Percentiles rank a stretch among this genome's conserved stretches.
Evolutionary conservation across 2,329 filamentous ascomycete genomes (phyloP).

Genomic region (Neonectria magnoliae): DNA sequence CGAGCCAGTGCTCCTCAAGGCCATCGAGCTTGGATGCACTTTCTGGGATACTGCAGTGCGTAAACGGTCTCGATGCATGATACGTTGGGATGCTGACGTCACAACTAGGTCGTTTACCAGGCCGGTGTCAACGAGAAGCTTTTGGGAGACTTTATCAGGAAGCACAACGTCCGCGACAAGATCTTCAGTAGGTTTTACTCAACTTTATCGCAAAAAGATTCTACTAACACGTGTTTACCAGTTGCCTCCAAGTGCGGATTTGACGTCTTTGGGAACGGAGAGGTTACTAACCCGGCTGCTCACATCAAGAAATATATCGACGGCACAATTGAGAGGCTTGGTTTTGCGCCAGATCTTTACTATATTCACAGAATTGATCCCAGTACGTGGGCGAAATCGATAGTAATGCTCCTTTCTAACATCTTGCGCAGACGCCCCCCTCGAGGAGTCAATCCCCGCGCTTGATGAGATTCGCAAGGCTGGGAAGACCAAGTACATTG

Average conservation of each 20-base stretch:
- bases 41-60: background rate
- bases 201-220: background rate
- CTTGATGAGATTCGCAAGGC: constrained; percentile 57
- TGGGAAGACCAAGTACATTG: constrained; percentile 61
- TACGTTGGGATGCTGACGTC: background rate
- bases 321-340: constrained; percentile 58
- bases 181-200: constrained; percentile 52
- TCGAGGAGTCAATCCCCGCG: constrained; percentile 58
- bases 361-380: constrained; percentile 57
- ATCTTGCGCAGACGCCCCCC: constrained; percentile 47
- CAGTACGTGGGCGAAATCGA: constrained; percentile 43
- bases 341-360: constrained; percentile 58
- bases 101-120: constrained; percentile 54
- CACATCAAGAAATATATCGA: constrained; percentile 61
- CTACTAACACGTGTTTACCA: constrained; percentile 24
- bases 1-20: background rate
- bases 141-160: constrained; percentile 60
- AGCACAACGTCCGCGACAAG: constrained; percentile 61
- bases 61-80: background rate
- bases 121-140: constrained; percentile 61
- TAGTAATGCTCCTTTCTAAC: background rate
- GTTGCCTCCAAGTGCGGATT: constrained; percentile 62
- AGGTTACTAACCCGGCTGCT: constrained; percentile 55
- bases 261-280: constrained; percentile 46
- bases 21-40: background rate